These are phyloP conservation scores for Petunia axillaris DNA, from an alignment of 257 asterid genomes.

Conservation along the genomic window DNA sequence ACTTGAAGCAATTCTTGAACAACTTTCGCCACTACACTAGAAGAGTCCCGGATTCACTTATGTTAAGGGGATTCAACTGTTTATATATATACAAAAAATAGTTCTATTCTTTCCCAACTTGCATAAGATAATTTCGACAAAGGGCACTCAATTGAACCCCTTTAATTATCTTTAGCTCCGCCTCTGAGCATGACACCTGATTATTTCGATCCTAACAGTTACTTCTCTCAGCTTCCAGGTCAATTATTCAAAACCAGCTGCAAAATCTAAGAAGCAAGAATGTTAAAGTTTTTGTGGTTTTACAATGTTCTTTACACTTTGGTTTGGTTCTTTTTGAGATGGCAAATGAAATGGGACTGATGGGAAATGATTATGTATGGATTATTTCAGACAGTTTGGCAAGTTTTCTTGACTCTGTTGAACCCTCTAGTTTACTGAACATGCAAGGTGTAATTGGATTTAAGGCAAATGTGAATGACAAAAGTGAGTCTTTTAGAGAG, in stretches of 20 bases:
- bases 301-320: conserved; percentile 52
- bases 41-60: too few species aligned
- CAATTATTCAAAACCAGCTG: conserved; percentile 36
- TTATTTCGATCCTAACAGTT: neutral
- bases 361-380: conserved; percentile 65
- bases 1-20: too few species aligned
- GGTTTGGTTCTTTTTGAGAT: conserved; percentile 45
- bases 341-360: conserved; percentile 55
- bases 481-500: conserved; percentile 26
- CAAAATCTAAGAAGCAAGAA: conserved; percentile 34
- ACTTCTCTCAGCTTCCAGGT: conserved; percentile 30
- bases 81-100: too few species aligned
- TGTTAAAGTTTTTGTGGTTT: conserved; percentile 42
- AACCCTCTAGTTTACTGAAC: conserved; percentile 35
- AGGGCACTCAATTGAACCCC: too few species aligned
- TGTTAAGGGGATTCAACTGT: too few species aligned
- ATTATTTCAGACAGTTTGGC: conserved; percentile 53
- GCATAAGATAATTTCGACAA: too few species aligned
- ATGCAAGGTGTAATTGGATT: conserved; percentile 73
- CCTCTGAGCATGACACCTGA: too few species aligned
- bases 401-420: conserved; percentile 55
- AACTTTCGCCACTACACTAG: too few species aligned
- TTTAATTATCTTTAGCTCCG: too few species aligned
- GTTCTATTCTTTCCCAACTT: too few species aligned
- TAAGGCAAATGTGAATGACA: conserved; percentile 36